These are phyloP conservation scores for Ogataea pignaliae DNA, from an alignment of 805 yeast species.

Conservation along the genomic window DNA sequence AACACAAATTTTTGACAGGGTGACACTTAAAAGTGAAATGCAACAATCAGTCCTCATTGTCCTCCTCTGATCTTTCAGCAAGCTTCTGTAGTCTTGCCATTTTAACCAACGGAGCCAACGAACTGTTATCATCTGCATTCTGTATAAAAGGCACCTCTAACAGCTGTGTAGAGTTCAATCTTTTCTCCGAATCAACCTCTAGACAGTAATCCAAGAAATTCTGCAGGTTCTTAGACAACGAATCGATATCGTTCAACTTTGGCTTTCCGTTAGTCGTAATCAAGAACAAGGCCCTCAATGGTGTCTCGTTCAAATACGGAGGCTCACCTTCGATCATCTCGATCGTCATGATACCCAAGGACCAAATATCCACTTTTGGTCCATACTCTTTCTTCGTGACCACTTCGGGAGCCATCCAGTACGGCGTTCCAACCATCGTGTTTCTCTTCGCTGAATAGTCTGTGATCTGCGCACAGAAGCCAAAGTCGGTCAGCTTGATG, in stretches of 20 bases:
- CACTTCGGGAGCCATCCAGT: conserved; percentile 91
- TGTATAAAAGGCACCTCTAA: conserved; percentile 60
- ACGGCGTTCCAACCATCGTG: conserved; percentile 85
- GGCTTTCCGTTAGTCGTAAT: conserved; percentile 84
- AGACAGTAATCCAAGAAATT: conserved; percentile 72
- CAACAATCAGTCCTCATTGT: conserved; percentile 4
- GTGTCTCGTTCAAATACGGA: conserved; percentile 76
- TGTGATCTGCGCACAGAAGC: conserved; percentile 76
- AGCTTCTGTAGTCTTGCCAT: conserved; percentile 64
- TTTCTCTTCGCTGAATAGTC: conserved; percentile 71
- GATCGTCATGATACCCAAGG: conserved; percentile 79
- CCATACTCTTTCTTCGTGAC: conserved; percentile 77
- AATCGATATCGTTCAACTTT: conserved; percentile 67
- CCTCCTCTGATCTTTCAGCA: conserved; percentile 27
- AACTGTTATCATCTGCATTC: conserved; percentile 55
- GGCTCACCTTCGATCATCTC: conserved; percentile 88
- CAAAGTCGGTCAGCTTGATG: conserved; percentile 82
- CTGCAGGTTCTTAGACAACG: conserved; percentile 60
- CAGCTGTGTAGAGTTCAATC: conserved; percentile 75
- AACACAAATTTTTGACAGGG: too few species aligned
- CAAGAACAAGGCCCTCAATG: conserved; percentile 68
- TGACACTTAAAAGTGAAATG: too few species aligned
- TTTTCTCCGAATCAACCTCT: conserved; percentile 74
- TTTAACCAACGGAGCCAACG: conserved; percentile 70
- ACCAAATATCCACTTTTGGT: conserved; percentile 81